Base-by-base conservation (phyloP, 1,284 basidiomycete species). In the Tetrapyrgos nigripes region DNA sequence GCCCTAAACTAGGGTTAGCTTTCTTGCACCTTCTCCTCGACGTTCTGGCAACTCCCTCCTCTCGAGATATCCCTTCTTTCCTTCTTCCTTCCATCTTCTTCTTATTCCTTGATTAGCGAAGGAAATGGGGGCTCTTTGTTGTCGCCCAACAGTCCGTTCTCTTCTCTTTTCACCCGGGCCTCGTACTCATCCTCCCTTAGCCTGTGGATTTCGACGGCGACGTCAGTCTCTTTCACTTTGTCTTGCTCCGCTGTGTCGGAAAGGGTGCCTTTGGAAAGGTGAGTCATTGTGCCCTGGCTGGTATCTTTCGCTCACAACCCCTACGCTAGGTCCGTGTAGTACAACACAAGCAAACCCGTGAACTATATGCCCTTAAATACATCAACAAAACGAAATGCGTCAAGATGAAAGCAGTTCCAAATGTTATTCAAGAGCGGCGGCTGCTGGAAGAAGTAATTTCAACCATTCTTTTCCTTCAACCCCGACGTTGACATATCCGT, bases 261-360 rank as follows among this genome's bases (percentile, higher is more conserved):
- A 98, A 98, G 75, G 97, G 97, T 55, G 97, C 97, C 1, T 98
- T 99, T 73, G 97, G 97, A 70, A 98, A 99, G 87, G 96, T 94
- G 49, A 53, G 76, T 72, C 11, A 27, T 47, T 29, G 46, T 60
- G 55, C 31, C 44, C 27, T 54, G 51, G 28, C 37, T 50, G 24
- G 48, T 56, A 53, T 31, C 53, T 35, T 27, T 48, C 27, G 53
- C 60, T 64, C 50, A 60, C 53, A 58, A 53, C 33, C 19, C 27
- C 28, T 48, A 40, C 49, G 33, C 29, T 52, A 97, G 95, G 95
- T 99, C 75, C 91, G 96, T 52, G 96, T 99, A 53, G 96, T 99
- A 6, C 96, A 98, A 76, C 97, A 98, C 80, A 99, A 98, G 71
- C 94, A 98, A 76, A 93, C 94, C 17, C 92, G 94, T 62, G 92